Base-by-base conservation (phyloP, 306 rosid species). In the Citrullus colocynthis region DNA sequence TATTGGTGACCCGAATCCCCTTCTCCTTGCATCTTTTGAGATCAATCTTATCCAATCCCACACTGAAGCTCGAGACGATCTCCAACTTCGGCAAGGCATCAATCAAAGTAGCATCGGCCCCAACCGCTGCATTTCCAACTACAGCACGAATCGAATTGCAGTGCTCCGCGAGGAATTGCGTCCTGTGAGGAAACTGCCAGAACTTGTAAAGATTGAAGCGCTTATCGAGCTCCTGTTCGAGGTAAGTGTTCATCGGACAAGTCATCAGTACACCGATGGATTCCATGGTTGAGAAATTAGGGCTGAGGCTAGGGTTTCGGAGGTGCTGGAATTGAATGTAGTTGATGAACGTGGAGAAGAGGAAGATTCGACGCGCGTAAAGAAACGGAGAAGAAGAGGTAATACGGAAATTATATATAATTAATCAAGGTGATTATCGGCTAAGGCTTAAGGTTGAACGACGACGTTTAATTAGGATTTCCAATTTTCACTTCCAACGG, bases 1-100 rank as follows among this genome's bases (percentile, higher is more conserved):
- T 92, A 71, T 88, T 84, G 32, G 92, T 89, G 14, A 95, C 98
- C 45, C 88, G 78, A 76, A 95, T 85, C 78, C 97, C 92, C 77
- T 73, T 92, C 80, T 85, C 91, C 81, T 30, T 85, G 9, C 97
- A 95, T 58, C 77, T 85, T 0, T 57, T 54, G 54, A 88, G 9
- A 58, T 95, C 98, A 39, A 92, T 85, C 86, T 79, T 86, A 42
- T 95, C 98, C 21, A 92, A 80, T 1, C 98, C 97, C 0, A 90
- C 97, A 59, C 98, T 88, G 82, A 41, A 88, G 82, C 88, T 80
- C 20, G 97, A 82, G 8, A 95, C 66, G n/a, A 95, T 90, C 84
- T 92, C 97, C 44, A 95, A 79, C 72, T 84, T 87, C 42, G 97
- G 97, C 71, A 92, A 54, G 2, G 87, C 80, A 3, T 88, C 83